Evolutionary conservation across 257 asterid species (phyloP), one percentile per base, ranked within the genome.

Genomic region (Salvia miltiorrhiza): DNA sequence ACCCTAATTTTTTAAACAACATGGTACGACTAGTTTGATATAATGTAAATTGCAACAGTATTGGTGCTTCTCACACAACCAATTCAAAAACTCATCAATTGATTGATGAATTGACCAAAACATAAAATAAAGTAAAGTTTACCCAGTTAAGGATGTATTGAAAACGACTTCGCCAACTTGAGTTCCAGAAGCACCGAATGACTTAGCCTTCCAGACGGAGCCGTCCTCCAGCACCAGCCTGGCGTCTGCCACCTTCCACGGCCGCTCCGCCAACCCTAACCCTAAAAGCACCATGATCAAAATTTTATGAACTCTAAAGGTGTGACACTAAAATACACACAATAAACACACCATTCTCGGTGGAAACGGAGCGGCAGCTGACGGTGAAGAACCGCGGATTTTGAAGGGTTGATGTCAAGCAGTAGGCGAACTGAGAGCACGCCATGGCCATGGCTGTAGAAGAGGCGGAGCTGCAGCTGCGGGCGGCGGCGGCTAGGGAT

Each of bases 141-240:
- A 93, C 99, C 99, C 99, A 1, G 97, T 88, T 72, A 93, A 79
- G 9, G 97, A 90, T 17, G 99, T 93, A 66, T 93, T 93, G 24
- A 93, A 93, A 73, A 93, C 99, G 48, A 93, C 99, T 86, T 93
- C 99, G 45, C 96, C 99, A 78, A 93, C 88, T 87, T 90, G 99
- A 63, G 99, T 93, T 67, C 97, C 99, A 35, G 93, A 76, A 63
- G 97, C 99, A 72, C 97, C 99, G 62, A 93, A 93, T 12, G 99
- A 93, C 82, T 86, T 93, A 0, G 99, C 99, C 70, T 53, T 84
- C 97, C 97, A 90, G 19, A 93, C 76, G 5, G 99, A 90, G 62
- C 99, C 99, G 65, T 93, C 99, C 69, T 88, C 96, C 49, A 93
- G 88, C 76, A 85, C 99, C 74, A 93, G 80, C 74, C 99, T 85